These are phyloP conservation scores for Neonectria magnoliae DNA, from an alignment of 2,329 filamentous ascomycete species.

Conservation along the genomic window DNA sequence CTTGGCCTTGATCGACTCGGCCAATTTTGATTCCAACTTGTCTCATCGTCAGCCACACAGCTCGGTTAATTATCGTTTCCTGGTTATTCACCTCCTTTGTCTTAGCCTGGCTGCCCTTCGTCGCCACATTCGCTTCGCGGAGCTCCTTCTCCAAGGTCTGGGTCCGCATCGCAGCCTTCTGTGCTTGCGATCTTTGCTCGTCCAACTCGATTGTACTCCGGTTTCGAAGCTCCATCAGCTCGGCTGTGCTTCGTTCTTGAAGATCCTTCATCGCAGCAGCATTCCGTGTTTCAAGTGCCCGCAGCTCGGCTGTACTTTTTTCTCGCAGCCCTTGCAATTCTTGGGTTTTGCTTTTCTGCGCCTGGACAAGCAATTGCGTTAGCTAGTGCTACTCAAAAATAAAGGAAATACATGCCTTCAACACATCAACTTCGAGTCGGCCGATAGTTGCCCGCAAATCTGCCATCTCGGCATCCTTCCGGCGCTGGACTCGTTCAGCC, in stretches of 20 bases:
- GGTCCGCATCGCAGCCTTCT: constrained; percentile 38
- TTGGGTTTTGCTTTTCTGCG: constrained; percentile 67
- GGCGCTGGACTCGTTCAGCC: constrained; percentile 57
- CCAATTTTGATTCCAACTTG: constrained; percentile 46
- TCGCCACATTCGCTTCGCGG: constrained; percentile 29
- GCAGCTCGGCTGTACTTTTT: constrained; percentile 31
- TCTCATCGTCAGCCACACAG: constrained; percentile 31
- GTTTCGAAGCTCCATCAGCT: constrained; percentile 38
- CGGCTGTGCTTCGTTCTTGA: constrained; percentile 23
- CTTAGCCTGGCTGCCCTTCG: constrained; percentile 38
- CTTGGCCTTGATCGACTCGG: constrained; percentile 67
- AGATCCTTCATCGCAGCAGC: constrained; percentile 5
- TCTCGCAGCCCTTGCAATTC: constrained; percentile 62
- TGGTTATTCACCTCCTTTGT: constrained; percentile 39
- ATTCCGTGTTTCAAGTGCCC: constrained; percentile 19
- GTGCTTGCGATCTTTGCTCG: constrained; percentile 34
- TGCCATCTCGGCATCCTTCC: constrained; percentile 69
- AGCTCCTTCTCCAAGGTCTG: constrained; percentile 43
- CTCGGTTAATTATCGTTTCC: constrained; percentile 26
- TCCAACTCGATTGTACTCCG: constrained; percentile 34
- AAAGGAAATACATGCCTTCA: constrained; percentile 58
- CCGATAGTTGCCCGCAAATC: constrained; percentile 70
- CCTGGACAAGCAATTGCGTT: constrained; percentile 49
- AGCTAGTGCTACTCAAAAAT: neutral
- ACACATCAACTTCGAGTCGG: constrained; percentile 69